Base-by-base conservation (phyloP, 176 grass and related monocot species). In the Oropetium thomaeum region DNA sequence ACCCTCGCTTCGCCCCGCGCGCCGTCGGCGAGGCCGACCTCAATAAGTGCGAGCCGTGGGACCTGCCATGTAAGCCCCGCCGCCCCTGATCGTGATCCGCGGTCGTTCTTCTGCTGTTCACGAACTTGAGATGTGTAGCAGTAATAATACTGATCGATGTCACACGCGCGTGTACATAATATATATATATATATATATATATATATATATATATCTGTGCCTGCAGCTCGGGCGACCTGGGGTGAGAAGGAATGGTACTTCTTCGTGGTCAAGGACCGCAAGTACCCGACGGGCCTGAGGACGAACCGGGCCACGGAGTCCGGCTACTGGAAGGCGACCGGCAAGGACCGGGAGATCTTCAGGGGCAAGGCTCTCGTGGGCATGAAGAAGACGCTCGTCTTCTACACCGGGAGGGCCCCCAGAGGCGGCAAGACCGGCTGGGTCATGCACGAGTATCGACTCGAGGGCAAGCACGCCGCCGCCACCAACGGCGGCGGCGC, bases 301-400 rank as follows among this genome's bases (percentile, higher is more conserved):
- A 87, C 84, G 52, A 90, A 90, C 80, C 58, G 88, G 39, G 88
- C 88, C 29, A 90, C 84, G 4, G 75, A 83, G 78, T 86, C 80
- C 8, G 88, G 88, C 3, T 90, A 90, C 62, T 90, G 88, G 88
- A 90, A 90, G 80, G 88, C 88, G 7, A 90, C 88, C 10, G 88
- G 88, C 10, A 90, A 90, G 47, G 88, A 87, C 75, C 53, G 78
- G 48, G 84, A 90, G 70, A 87, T 90, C 65, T 80, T 80, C 34
- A 79, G 75, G 28, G 90, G 75, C 41, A 89, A 57, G 73, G 32
- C 17, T 14, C 79, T 93, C 65, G 84, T 93, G 37, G 95, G 95
- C 32, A 92, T 88, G 91, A 98, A 94, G 86, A 98, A 98, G 80
- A 98, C 91, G 39, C 91, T 98, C 70, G 95, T 98, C 49, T 98